These are phyloP conservation scores for Hirsutella rhossiliensis DNA, from an alignment of 2,329 filamentous ascomycete genomes.

Conservation along the genomic window DNA sequence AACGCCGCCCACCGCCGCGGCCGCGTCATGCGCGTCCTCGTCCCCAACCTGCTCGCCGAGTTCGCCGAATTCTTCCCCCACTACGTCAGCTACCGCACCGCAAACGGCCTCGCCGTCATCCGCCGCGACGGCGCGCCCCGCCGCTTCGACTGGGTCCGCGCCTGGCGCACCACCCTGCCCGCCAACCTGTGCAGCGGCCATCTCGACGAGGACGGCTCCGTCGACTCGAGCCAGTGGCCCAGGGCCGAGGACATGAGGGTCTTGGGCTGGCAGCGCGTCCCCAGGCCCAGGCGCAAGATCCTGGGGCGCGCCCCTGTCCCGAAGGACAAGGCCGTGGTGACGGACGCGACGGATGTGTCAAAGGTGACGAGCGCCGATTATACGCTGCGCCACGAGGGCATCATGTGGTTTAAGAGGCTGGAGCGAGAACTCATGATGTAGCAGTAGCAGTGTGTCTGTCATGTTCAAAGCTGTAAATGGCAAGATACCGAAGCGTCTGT, in stretches of 20 bases:
- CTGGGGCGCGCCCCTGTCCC: constrained; percentile 9
- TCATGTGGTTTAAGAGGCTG: constrained; percentile 16
- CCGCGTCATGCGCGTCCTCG: constrained; percentile 7
- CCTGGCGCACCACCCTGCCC: constrained; percentile 14
- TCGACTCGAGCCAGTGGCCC: constrained; percentile 1
- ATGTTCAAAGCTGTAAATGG: background rate
- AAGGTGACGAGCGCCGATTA: background rate
- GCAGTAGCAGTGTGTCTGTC: background rate
- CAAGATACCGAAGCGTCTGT: too few species aligned
- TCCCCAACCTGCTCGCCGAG: constrained; percentile 21
- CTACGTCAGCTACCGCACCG: constrained; percentile 18
- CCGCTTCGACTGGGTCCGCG: constrained; percentile 11
- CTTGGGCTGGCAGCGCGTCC: constrained; percentile 12
- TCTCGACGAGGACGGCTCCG: background rate
- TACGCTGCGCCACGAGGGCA: background rate
- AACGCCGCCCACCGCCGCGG: constrained; percentile 10
- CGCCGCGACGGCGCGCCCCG: constrained; percentile 1
- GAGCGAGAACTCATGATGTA: constrained; percentile 18
- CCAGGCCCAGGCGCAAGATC: constrained; percentile 7
- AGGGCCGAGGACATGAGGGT: constrained; percentile 9
- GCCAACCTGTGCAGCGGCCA: constrained; percentile 8
- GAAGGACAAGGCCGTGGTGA: background rate
- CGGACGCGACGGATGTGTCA: constrained; percentile 1
- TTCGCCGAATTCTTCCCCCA: constrained; percentile 20
- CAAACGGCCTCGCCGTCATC: constrained; percentile 13